These are phyloP conservation scores for Yamadazyma philogaea DNA, from an alignment of 805 yeast genomes.

Conservation along the genomic window DNA sequence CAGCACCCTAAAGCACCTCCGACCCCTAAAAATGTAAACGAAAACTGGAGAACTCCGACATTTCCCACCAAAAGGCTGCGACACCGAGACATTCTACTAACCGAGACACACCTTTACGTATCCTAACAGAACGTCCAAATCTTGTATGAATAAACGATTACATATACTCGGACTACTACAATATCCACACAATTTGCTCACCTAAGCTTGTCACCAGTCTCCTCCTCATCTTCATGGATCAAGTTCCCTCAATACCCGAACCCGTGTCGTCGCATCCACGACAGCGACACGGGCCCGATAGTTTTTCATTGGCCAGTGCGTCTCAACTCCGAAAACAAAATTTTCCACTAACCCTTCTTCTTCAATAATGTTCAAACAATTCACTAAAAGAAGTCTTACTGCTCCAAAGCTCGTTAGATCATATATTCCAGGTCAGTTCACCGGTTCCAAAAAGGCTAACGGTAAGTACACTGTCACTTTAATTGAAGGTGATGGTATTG, in stretches of 20 bases:
- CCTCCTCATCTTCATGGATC: too few relatives aligned
- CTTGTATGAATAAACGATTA: too few relatives aligned
- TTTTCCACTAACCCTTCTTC: conserved; percentile 3
- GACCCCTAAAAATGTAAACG: too few relatives aligned
- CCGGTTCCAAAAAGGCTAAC: conserved; percentile 60
- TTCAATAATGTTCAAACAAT: conserved; percentile 32
- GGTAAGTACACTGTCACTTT: conserved; percentile 93
- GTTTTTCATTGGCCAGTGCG: conserved; percentile 5
- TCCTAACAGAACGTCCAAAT: too few relatives aligned
- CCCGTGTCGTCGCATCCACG: not conserved
- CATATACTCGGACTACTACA: too few relatives aligned
- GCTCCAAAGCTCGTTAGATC: conserved; percentile 38
- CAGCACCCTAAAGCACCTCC: too few relatives aligned
- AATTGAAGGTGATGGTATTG: conserved; percentile 97
- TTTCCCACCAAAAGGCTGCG: not conserved
- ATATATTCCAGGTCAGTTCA: conserved; percentile 62
- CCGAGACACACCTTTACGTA: too few relatives aligned
- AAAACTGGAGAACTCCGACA: not conserved
- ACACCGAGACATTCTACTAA: not conserved
- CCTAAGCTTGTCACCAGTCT: too few relatives aligned
- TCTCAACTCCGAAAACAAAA: conserved; percentile 10
- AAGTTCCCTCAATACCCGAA: not conserved
- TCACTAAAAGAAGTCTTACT: conserved; percentile 21
- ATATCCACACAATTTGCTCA: too few relatives aligned
- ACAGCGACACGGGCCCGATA: conserved; percentile 5